Conservation (phyloP, 495 filamentous ascomycete species). For the Platismatia glauca region DNA sequence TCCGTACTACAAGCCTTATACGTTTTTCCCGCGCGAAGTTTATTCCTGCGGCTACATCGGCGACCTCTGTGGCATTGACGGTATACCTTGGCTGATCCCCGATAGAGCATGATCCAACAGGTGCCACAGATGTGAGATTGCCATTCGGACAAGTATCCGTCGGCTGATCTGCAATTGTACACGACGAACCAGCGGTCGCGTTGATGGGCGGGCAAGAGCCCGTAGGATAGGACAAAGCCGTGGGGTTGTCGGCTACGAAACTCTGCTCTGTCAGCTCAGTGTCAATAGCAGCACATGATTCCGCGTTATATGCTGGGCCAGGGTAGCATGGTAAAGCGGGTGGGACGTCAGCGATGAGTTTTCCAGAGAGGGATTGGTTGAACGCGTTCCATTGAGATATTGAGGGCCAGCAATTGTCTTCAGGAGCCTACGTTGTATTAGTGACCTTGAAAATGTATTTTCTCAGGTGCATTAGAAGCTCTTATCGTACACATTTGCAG, state of each 20-base stretch:
- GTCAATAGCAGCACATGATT: conserved; percentile 25
- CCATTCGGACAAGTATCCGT: neutral
- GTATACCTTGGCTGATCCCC: conserved; percentile 25
- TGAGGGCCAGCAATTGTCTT: conserved; percentile 36
- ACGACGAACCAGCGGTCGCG: conserved; percentile 14
- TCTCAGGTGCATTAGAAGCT: neutral
- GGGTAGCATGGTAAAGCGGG: conserved; percentile 49
- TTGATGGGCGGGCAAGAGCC: conserved; percentile 29
- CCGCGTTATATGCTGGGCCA: conserved; percentile 25
- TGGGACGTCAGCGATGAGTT: conserved; percentile 43
- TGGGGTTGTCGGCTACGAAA: conserved; percentile 27
- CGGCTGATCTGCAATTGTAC: conserved; percentile 7
- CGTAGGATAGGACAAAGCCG: conserved; percentile 30
- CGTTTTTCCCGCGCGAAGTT: conserved; percentile 45
- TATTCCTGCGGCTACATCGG: conserved; percentile 30
- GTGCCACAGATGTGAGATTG: neutral
- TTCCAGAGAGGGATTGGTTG: conserved; percentile 40
- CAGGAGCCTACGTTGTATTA: conserved; percentile 24
- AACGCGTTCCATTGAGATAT: conserved; percentile 32
- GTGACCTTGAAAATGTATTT: neutral
- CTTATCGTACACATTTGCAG: conserved; percentile 16
- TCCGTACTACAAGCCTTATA: conserved; percentile 55
- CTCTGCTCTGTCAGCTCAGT: conserved; percentile 26
- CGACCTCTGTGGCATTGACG: conserved; percentile 25
- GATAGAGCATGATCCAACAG: conserved; percentile 13